Evolutionary conservation across 1,284 basidiomycete genomes (phyloP), one percentile per base, ranked within the genome.

Genomic region (Leccinum solheimii): DNA sequence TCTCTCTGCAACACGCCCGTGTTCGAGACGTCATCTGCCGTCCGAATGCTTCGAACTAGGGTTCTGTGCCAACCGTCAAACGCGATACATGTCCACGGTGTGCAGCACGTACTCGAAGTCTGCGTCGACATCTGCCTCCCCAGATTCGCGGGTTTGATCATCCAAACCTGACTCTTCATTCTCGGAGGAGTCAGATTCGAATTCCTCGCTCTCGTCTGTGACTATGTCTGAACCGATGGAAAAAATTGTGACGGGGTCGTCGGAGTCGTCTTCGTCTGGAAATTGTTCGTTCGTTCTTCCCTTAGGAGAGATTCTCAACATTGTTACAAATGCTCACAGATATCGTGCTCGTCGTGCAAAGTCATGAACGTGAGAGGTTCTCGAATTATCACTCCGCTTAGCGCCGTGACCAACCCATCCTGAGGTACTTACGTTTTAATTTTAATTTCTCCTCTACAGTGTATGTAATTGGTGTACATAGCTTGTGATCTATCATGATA

Each of bases 71-170:
- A 57, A 49, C 19, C 1, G 38, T 50, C 43, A 38, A 23, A n/a
- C 27, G 11, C 50, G n/a, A 8, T 13, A 10, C 26, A 30, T n/a
- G 27, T 11, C 40, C 3, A 2, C 6, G 45, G 40, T 14, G 16
- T 30, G 23, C 6, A 56, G 26, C 3, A 59, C 70, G 19, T 58
- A 67, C 72, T 75, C 68, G 27, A 75, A 75, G 36, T 72, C 74
- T 1, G 63, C 70, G 53, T 72, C 73, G 7, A 73, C 53, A 7
- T 64, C 68, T 55, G 48, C 61, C 26, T 69, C 65, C 13, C 26
- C 54, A 14, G 63, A 60, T 16, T 49, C 61, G 5, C 8, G 51
- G 8, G 51, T 40, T 32, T 50, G 62, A 55, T 56, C 56, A 27
- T 56, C 67, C 43, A 26, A 53, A 16, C 45, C 58, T 2, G 66